phyloP scores from a whole-genome alignment of 768 basidiomycete species.

The Strobilomyces echinocephalus region DNA sequence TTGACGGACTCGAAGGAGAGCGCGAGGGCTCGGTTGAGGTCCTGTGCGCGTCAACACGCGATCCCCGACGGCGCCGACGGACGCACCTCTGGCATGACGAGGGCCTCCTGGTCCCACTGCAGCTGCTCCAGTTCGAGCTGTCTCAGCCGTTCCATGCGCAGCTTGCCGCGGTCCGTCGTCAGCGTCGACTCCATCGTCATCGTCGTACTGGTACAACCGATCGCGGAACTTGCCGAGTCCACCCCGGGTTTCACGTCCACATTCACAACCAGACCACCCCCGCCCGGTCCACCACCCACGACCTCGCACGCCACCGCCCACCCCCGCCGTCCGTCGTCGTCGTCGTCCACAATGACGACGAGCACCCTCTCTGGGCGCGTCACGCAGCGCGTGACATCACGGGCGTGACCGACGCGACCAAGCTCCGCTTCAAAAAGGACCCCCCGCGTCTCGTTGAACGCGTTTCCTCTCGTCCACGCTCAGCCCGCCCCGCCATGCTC shows the following conservation, averaged over 20 bases:
- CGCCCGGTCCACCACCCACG: not conserved
- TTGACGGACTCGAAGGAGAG: constrained; percentile 52
- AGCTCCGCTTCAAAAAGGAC: constrained; percentile 33
- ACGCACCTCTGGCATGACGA: constrained; percentile 53
- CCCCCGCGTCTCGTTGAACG: constrained; percentile 28
- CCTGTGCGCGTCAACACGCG: constrained; percentile 24
- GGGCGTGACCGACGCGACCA: constrained; percentile 28
- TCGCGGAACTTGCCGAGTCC: constrained; percentile 10
- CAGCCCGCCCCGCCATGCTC: constrained; percentile 47
- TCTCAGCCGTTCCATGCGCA: constrained; percentile 42
- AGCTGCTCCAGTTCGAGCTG: constrained; percentile 52
- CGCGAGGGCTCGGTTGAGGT: constrained; percentile 27
- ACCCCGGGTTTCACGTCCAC: constrained; percentile 3
- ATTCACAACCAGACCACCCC: constrained; percentile 1
- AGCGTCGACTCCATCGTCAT: constrained; percentile 15
- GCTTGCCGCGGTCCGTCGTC: constrained; percentile 41
- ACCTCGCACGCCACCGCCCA: not conserved
- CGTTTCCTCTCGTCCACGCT: constrained; percentile 1
- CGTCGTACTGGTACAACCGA: not conserved
- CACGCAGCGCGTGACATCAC: constrained; percentile 27
- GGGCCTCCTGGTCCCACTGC: constrained; percentile 50
- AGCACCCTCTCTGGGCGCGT: constrained; percentile 1
- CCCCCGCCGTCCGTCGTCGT: not conserved
- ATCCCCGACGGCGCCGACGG: not conserved
- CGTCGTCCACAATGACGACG: constrained; percentile 1